Percentiles rank a stretch among this genome's conserved stretches.
These are phyloP conservation scores for Rhodotorula sp. DNA, from an alignment of 1,284 basidiomycete species.

Conservation along the genomic window DNA sequence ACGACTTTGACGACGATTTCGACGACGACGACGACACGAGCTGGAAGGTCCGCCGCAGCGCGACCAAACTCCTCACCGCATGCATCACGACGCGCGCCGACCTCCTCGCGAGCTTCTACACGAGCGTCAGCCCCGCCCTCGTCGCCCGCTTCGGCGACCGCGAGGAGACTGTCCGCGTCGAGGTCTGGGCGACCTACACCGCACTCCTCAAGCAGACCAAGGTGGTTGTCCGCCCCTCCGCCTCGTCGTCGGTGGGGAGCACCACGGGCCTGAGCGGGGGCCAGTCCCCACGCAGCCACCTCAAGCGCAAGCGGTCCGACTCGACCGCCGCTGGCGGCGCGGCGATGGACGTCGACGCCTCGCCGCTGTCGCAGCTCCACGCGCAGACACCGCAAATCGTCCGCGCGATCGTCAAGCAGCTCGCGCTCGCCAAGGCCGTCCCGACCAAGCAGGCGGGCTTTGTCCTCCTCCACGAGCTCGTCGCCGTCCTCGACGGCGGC, in stretches of 20 bases:
- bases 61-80: conserved; percentile 83
- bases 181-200: conserved; percentile 85
- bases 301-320: conserved; percentile 51
- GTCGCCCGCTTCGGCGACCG: conserved; percentile 90
- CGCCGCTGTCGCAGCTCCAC: conserved; percentile 58
- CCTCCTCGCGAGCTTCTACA: conserved; percentile 74
- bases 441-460: conserved; percentile 82
- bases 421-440: conserved; percentile 74
- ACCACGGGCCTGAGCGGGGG: neutral
- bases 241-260: neutral
- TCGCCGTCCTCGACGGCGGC: conserved; percentile 79
- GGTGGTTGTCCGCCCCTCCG: conserved; percentile 2
- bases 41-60: conserved; percentile 92
- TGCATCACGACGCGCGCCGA: conserved; percentile 87
- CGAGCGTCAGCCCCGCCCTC: conserved; percentile 79
- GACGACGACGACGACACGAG: conserved; percentile 99
- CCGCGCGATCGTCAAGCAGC: conserved; percentile 78
- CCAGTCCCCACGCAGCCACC: conserved; percentile 21
- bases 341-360: conserved; percentile 35
- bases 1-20: conserved; percentile 79
- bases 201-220: conserved; percentile 43
- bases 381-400: conserved; percentile 74
- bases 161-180: conserved; percentile 92
- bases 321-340: conserved; percentile 5
- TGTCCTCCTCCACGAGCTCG: conserved; percentile 70